These are phyloP conservation scores for Calocera viscosa DNA, from an alignment of 768 basidiomycete species.

Conservation along the genomic window DNA sequence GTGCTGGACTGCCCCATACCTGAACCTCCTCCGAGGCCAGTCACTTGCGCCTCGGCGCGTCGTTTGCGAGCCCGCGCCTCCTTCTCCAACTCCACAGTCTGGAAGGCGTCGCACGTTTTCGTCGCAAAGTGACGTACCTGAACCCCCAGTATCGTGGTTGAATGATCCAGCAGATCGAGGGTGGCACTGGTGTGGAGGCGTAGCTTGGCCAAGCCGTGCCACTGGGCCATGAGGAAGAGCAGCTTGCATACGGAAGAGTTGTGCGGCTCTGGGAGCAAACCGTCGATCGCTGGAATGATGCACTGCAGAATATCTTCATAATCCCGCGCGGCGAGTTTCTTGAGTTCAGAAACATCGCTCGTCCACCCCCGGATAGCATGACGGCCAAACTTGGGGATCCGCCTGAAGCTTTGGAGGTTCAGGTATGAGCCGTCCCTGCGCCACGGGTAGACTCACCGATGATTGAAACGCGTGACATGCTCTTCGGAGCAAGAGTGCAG, in stretches of 20 bases:
- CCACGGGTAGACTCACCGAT: no score
- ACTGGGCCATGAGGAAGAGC: constrained; percentile 27
- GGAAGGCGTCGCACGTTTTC: constrained; percentile 21
- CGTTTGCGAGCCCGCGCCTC: constrained; percentile 29
- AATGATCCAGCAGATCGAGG: constrained; percentile 18
- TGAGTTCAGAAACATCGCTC: constrained; percentile 28
- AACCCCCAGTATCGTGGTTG: constrained; percentile 23
- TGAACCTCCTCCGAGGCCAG: not conserved
- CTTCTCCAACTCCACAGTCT: constrained; percentile 29
- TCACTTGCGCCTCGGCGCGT: not conserved
- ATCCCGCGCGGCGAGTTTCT: constrained; percentile 29
- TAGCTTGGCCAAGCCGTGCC: constrained; percentile 33
- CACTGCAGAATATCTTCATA: constrained; percentile 36
- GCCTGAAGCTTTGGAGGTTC: constrained; percentile 29
- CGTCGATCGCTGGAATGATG: constrained; percentile 31
- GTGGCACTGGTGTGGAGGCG: constrained; percentile 24
- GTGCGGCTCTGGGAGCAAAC: constrained; percentile 25
- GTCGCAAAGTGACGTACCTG: constrained; percentile 27
- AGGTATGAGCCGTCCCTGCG: no score
- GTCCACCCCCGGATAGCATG: constrained; percentile 30
- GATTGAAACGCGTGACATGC: no score
- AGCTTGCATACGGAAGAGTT: constrained; percentile 25
- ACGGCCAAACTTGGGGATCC: constrained; percentile 26
- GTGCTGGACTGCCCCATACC: not conserved
- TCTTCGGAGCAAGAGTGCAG: no score